Evolutionary conservation across 2,329 filamentous ascomycete species (phyloP).

Genomic region (Pestalotiopsis sp.): DNA sequence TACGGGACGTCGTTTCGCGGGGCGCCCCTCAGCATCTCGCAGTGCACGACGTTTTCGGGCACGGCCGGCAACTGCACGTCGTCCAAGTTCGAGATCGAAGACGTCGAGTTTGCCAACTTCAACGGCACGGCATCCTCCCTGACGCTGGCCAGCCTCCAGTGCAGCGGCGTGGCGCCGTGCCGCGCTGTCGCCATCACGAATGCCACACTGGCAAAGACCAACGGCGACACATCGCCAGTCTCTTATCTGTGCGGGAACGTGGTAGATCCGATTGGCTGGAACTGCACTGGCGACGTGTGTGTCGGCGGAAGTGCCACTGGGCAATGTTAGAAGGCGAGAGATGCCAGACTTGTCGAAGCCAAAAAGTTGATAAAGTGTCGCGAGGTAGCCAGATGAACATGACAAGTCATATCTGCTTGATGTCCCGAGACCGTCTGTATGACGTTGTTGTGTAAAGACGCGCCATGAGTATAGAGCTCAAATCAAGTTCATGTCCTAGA

Average conservation of each 20-base stretch:
- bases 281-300: slow-evolving; percentile 3
- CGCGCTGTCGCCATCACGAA: slow-evolving; percentile 4
- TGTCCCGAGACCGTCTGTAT: no score
- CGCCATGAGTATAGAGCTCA: no score
- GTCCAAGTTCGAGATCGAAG: slow-evolving; percentile 22
- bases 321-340: neutral
- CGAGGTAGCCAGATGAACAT: neutral
- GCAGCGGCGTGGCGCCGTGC: slow-evolving; percentile 10
- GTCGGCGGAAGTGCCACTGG: slow-evolving; percentile 3
- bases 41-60: slow-evolving; percentile 25
- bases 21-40: slow-evolving; percentile 19
- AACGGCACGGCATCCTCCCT: slow-evolving; percentile 15
- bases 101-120: slow-evolving; percentile 20
- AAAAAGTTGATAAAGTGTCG: neutral
- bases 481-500: no score
- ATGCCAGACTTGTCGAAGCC: neutral
- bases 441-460: no score
- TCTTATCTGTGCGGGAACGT: slow-evolving; percentile 1
- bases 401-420: no score
- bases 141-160: slow-evolving; percentile 17
- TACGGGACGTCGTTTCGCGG: slow-evolving; percentile 17
- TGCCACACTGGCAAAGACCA: neutral
- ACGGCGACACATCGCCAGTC: neutral
- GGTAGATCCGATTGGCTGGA: neutral
- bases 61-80: slow-evolving; percentile 22